A percentile compares a stretch with the other conserved stretches of the same genome.
Evolutionary conservation across 2,329 filamentous ascomycete genomes (phyloP).

Genomic region (Rhynchosporium agropyri): DNA sequence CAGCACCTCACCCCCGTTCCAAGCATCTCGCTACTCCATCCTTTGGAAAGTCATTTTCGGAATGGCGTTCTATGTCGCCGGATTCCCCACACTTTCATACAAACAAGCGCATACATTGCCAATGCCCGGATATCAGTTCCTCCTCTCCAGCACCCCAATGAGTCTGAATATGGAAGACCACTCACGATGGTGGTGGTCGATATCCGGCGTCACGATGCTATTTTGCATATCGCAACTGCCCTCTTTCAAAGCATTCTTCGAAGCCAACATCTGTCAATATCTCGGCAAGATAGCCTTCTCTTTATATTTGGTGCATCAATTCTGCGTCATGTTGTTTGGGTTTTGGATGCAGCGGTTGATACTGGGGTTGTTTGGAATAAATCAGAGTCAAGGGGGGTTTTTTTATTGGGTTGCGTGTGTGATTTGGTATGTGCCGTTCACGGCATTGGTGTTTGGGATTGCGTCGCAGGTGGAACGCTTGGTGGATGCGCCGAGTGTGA

Average conservation of each 20-base stretch:
- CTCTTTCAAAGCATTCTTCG: constrained; percentile 48
- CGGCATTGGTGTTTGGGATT: constrained; percentile 48
- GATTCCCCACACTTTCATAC: constrained; percentile 29
- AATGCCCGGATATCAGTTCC: constrained; percentile 33
- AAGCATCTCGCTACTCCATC: constrained; percentile 6
- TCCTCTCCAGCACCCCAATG: constrained; percentile 29
- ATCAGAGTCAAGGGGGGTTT: constrained; percentile 11
- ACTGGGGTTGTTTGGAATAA: constrained; percentile 21
- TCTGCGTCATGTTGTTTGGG: constrained; percentile 39
- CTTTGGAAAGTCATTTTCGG: constrained; percentile 26
- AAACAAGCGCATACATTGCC: constrained; percentile 27
- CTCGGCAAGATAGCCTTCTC: constrained; percentile 58
- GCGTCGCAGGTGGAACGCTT: constrained; percentile 50
- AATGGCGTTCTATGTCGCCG: constrained; percentile 33
- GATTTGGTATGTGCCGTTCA: constrained; percentile 36
- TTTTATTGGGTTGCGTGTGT: constrained; percentile 30
- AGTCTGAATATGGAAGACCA: constrained; percentile 30
- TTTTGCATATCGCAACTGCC: constrained; percentile 42
- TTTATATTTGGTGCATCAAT: constrained; percentile 53
- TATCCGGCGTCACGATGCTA: constrained; percentile 32
- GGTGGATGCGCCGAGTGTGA: constrained; percentile 57
- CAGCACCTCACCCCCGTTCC: neutral
- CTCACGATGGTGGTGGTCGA: constrained; percentile 34
- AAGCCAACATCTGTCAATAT: constrained; percentile 54
- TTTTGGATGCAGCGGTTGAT: constrained; percentile 30